Base-by-base conservation (phyloP, 768 basidiomycete species). In the Collybia nuda region DNA sequence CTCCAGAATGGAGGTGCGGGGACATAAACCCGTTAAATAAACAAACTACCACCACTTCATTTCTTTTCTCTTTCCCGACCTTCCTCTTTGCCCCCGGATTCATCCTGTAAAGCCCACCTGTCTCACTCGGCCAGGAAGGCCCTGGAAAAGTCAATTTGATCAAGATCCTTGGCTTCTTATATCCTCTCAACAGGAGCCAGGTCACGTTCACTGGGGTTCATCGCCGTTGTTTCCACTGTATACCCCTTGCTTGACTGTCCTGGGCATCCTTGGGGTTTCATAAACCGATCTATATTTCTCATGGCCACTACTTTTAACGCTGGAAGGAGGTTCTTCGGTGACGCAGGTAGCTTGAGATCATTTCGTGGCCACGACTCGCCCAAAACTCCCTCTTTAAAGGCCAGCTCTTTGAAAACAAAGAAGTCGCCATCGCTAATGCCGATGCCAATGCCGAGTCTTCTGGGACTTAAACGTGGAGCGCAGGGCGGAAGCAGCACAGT, bases 361-460 rank as follows among this genome's bases (percentile, higher is more conserved):
- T 61, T 65, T 47, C 55, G 57, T 28, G 48, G 48, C 23, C 49
- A 53, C 22, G 43, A 45, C 3, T 49, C 57, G 26, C 57, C 59
- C 19, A 52, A 55, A 41, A 40, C 65, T 18, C 51, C 59, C 15
- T 62, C 62, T 23, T 52, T 56, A 17, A 61, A 58, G 41, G 52
- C 59, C 14, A 58, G 44, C 15, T 65, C 65, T 7, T 51, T 67
- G 29, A 66, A 63, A 44, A 23, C 54, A n/a, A 54, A 46, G 39
- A 59, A 55, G 22, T 50, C 57, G 19, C 18, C 9, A 11, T 11
- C 32, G 12, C 12, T 32, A 14, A 14, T 57, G 9, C 35, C 43
- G 0, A 40, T 56, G 18, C 18, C 44, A 18, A 41, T 65, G 36
- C 54, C 60, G 26, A 48, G 44, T 42, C 23, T 59, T 35, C 38